Percentiles rank a stretch among this genome's conserved stretches.
These are phyloP conservation scores for Diplodia mutila DNA, from an alignment of 2,329 filamentous ascomycete genomes.

Conservation along the genomic window DNA sequence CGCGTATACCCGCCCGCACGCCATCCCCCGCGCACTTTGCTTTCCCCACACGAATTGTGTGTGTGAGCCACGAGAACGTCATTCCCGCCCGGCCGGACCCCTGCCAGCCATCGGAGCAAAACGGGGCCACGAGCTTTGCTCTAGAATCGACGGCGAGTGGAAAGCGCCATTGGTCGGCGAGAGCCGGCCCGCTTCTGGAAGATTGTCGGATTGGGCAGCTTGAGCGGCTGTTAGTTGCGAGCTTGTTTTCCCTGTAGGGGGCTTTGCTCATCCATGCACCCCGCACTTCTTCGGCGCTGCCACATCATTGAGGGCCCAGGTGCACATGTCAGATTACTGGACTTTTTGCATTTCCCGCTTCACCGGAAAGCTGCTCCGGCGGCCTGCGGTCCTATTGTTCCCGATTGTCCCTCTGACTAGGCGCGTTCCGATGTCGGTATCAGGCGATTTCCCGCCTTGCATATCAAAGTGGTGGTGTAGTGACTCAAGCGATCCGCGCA, in stretches of 20 bases:
- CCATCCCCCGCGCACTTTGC: neutral
- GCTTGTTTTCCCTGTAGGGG: neutral
- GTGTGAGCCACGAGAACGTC: too few species aligned
- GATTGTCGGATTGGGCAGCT: neutral
- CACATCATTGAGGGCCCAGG: too few species aligned
- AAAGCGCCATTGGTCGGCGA: neutral
- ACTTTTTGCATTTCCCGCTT: neutral
- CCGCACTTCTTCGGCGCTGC: constrained; percentile 11
- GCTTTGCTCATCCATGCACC: neutral
- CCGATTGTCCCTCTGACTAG: neutral
- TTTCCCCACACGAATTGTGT: constrained; percentile 1
- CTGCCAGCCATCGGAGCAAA: constrained; percentile 5
- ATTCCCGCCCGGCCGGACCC: constrained; percentile 6
- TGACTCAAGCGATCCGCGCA: neutral
- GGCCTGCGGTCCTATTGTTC: neutral
- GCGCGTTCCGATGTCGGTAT: neutral
- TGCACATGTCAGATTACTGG: neutral
- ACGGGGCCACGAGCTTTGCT: neutral
- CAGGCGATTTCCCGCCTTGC: neutral
- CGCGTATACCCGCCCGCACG: neutral
- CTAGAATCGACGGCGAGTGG: too few species aligned
- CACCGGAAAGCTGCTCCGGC: neutral
- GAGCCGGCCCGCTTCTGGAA: neutral
- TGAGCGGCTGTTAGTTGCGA: neutral
- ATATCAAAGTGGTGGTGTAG: neutral